Percentiles rank a stretch among this genome's conserved stretches.
Conservation (phyloP, 805 yeast species). For the Alloascoidea africana region DNA sequence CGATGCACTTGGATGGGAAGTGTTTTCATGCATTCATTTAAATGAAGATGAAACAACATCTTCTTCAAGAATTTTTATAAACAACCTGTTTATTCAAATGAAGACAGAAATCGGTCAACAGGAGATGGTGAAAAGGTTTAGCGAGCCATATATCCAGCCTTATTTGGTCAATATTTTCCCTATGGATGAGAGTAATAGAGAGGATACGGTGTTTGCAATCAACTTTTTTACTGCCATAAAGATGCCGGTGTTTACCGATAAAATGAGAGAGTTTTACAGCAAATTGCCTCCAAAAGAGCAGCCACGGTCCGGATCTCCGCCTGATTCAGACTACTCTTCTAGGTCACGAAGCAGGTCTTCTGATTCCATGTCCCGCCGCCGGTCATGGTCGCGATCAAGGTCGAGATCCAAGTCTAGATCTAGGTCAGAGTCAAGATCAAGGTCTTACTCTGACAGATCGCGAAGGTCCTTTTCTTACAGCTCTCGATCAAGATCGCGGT, state of each 20-base stretch:
- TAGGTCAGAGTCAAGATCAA: too few relatives aligned
- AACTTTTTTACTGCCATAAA: constrained; percentile 92
- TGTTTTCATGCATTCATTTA: constrained; percentile 37
- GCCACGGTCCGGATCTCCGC: constrained; percentile 9
- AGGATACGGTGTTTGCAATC: constrained; percentile 48
- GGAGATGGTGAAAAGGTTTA: constrained; percentile 31
- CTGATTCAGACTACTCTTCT: constrained; percentile 6
- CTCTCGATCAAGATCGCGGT: constrained; percentile 10
- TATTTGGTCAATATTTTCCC: constrained; percentile 54
- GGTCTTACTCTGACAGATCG: constrained; percentile 3
- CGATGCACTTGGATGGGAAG: constrained; percentile 52
- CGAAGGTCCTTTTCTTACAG: constrained; percentile 3
- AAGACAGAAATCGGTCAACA: constrained; percentile 59
- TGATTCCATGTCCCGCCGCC: constrained; percentile 7
- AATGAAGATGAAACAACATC: constrained; percentile 68
- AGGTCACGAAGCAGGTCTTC: constrained; percentile 14
- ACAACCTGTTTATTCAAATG: constrained; percentile 67
- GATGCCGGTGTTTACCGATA: constrained; percentile 68
- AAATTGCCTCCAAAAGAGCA: constrained; percentile 15
- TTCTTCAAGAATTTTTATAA: constrained; percentile 62
- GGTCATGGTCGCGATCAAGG: constrained; percentile 11
- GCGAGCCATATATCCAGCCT: constrained; percentile 35
- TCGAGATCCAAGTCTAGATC: constrained; percentile 6
- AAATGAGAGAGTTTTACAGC: constrained; percentile 47
- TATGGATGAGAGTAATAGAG: constrained; percentile 12